phyloP scores from a whole-genome alignment of 495 filamentous ascomycete genomes.

The Xylaria sp. region DNA sequence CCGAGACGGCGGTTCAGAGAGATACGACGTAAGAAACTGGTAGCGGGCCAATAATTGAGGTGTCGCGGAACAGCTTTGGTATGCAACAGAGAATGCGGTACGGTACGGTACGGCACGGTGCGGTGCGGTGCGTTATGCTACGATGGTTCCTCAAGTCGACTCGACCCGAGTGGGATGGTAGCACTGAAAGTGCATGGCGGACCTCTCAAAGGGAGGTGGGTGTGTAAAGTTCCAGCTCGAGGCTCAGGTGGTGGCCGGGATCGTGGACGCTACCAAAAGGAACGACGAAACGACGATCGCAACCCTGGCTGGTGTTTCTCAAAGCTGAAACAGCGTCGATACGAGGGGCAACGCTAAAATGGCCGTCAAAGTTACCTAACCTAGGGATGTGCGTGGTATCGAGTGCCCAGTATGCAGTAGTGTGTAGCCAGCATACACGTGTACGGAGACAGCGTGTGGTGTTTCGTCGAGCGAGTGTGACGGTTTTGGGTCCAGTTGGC shows the following conservation, averaged over 20 bases:
- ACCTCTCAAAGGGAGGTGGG: slow-evolving; percentile 16
- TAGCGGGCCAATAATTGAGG: slow-evolving; percentile 16
- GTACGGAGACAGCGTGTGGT: neutral
- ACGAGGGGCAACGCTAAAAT: slow-evolving; percentile 8
- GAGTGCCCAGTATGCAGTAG: neutral
- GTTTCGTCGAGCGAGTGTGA: slow-evolving; percentile 15
- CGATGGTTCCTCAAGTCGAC: slow-evolving; percentile 32
- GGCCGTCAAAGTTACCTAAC: slow-evolving; percentile 11
- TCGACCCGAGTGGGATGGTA: slow-evolving; percentile 26
- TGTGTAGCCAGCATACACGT: neutral
- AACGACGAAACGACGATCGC: slow-evolving; percentile 19
- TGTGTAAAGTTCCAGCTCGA: slow-evolving; percentile 1
- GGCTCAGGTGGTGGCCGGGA: slow-evolving; percentile 1
- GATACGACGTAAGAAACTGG: slow-evolving; percentile 31
- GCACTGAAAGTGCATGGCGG: slow-evolving; percentile 25
- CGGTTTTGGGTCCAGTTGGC: neutral
- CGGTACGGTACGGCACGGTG: slow-evolving; percentile 1
- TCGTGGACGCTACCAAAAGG: slow-evolving; percentile 1
- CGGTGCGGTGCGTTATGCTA: slow-evolving; percentile 13
- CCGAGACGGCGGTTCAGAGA: slow-evolving; percentile 34
- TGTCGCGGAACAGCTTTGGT: neutral
- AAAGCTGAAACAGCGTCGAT: slow-evolving; percentile 17
- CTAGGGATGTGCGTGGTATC: slow-evolving; percentile 1
- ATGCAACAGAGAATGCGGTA: slow-evolving; percentile 14
- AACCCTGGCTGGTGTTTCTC: slow-evolving; percentile 19